Evolutionary conservation across 306 rosid species (phyloP).

Genomic region (Dryas alaskensis): DNA sequence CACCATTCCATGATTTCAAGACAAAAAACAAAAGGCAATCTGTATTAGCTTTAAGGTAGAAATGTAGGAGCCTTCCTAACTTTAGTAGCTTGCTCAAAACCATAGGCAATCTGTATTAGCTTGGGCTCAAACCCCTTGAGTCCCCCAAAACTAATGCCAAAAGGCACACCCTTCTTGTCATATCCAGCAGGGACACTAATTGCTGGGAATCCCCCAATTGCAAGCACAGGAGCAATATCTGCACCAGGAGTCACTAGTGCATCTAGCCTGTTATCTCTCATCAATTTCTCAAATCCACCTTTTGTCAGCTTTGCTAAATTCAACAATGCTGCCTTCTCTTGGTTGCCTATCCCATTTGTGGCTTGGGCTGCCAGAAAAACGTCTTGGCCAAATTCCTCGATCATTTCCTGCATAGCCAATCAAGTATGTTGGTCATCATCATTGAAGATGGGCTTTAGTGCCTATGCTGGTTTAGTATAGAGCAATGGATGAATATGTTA

Average conservation of each 20-base stretch:
- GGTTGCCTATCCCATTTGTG: constrained; percentile 12
- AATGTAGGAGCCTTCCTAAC: constrained; percentile 39
- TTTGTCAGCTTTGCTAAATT: constrained; percentile 20
- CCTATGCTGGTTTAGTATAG: too few species aligned
- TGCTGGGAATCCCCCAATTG: constrained; percentile 54
- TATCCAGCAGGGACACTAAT: constrained; percentile 53
- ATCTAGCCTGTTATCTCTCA: constrained; percentile 44
- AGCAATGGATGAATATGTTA: too few species aligned
- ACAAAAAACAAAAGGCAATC: constrained; percentile 6
- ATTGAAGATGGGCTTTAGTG: neutral
- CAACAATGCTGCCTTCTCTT: constrained; percentile 9
- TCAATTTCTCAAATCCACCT: constrained; percentile 43
- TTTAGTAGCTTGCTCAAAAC: constrained; percentile 52
- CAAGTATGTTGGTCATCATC: neutral
- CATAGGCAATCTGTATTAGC: constrained; percentile 51
- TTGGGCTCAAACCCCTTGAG: constrained; percentile 46
- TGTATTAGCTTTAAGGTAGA: neutral
- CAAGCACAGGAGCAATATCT: constrained; percentile 20
- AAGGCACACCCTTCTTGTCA: constrained; percentile 33
- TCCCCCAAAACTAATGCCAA: constrained; percentile 49
- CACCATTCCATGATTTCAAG: too few species aligned
- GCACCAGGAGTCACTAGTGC: constrained; percentile 40
- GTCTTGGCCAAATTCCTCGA: constrained; percentile 14
- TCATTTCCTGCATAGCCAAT: constrained; percentile 16
- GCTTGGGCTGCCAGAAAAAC: neutral